Percentiles rank a stretch among this genome's conserved stretches.
These are phyloP conservation scores for Mycosphaerella sp. DNA, from an alignment of 2,329 filamentous ascomycete genomes.

Conservation along the genomic window DNA sequence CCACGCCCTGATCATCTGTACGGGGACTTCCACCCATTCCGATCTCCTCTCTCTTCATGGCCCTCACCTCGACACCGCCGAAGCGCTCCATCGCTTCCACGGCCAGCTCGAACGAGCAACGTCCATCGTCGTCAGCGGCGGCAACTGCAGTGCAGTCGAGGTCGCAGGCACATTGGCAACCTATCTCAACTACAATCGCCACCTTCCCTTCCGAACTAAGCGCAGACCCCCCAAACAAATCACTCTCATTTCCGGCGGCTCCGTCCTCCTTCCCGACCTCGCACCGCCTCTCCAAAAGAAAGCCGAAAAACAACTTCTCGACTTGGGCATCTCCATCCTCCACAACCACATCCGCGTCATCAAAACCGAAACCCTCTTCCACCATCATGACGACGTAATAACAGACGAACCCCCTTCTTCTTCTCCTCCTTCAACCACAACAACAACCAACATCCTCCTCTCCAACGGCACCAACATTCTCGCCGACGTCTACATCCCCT, in stretches of 20 bases:
- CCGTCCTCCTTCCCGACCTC: constrained; percentile 30
- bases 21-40: constrained; percentile 34
- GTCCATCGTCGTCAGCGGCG: constrained; percentile 35
- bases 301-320: constrained; percentile 31
- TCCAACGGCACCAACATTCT: constrained; percentile 29
- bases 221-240: constrained; percentile 24
- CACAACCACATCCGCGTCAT: constrained; percentile 13
- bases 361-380: not conserved
- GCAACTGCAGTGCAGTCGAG: constrained; percentile 35
- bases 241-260: constrained; percentile 31
- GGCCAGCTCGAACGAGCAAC: constrained; percentile 26
- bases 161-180: constrained; percentile 35
- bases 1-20: constrained; percentile 35
- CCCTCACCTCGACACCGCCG: constrained; percentile 32
- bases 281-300: constrained; percentile 23
- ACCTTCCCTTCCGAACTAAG: constrained; percentile 15
- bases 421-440: too few relatives aligned
- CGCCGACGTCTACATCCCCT: constrained; percentile 35
- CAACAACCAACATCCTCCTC: constrained; percentile 17
- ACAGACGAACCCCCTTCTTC: constrained; percentile 23
- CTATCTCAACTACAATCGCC: constrained; percentile 27
- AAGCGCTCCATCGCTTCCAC: constrained; percentile 31
- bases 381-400: not conserved
- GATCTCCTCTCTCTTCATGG: constrained; percentile 34
- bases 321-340: constrained; percentile 30